A percentile compares a stretch with the other conserved stretches of the same genome.
phyloP scores from a whole-genome alignment of 2,329 filamentous ascomycete species.

The Cercospora zeae-maydis region DNA sequence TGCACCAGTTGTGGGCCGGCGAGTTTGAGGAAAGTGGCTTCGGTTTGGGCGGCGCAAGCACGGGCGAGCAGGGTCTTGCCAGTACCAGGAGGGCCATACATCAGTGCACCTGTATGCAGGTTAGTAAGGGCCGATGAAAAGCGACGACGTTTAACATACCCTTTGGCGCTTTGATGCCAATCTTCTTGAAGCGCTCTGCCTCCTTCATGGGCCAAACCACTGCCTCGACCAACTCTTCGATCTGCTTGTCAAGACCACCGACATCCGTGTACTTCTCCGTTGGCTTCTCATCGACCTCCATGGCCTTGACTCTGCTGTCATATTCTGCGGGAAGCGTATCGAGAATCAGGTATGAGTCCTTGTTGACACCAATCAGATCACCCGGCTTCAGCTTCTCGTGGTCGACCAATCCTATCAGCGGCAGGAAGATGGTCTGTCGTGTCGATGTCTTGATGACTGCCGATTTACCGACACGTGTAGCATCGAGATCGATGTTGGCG shows the following conservation, averaged over 20 bases:
- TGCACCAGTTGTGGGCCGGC: conserved; percentile 96
- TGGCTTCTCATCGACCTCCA: conserved; percentile 99
- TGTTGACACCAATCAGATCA: conserved; percentile 97
- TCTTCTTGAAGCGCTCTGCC: conserved; percentile 98
- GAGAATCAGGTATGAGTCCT: conserved; percentile 95
- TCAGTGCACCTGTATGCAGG: conserved; percentile 69
- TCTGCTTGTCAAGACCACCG: conserved; percentile 96
- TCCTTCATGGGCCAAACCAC: conserved; percentile 99
- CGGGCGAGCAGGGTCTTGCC: conserved; percentile 89
- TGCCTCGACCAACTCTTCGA: conserved; percentile 95
- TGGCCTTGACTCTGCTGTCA: conserved; percentile 97
- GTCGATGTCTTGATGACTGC: conserved; percentile 99
- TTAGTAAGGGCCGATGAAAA: conserved; percentile 5
- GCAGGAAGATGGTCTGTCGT: conserved; percentile 95
- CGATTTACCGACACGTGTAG: conserved; percentile 93
- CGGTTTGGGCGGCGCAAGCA: conserved; percentile 95
- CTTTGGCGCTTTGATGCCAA: conserved; percentile 98
- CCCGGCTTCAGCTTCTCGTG: conserved; percentile 91
- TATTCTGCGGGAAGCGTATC: conserved; percentile 97
- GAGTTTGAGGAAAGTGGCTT: conserved; percentile 97
- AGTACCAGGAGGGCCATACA: conserved; percentile 93
- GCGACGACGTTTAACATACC: conserved; percentile 51
- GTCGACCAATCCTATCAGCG: conserved; percentile 93
- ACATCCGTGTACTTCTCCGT: conserved; percentile 99
- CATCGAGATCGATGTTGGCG: conserved; percentile 96